phyloP scores from a whole-genome alignment of 1,284 basidiomycete species.

The Prillingera fragicola region DNA sequence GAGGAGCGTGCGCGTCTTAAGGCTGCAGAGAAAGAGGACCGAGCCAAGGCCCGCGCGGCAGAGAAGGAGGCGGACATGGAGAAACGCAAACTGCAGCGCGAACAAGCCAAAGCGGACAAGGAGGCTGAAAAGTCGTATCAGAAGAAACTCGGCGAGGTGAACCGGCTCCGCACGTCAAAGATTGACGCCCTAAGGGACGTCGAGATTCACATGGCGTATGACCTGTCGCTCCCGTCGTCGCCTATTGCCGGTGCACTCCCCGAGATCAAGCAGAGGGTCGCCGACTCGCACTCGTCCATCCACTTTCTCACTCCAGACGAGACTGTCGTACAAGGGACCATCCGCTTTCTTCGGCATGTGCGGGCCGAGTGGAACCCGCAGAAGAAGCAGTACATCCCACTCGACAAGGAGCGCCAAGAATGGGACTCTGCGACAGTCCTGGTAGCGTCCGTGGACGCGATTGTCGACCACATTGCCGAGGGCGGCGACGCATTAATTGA shows the following conservation, averaged over 20 bases:
- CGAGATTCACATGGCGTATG: constrained; percentile 40
- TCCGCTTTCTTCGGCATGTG: constrained; percentile 42
- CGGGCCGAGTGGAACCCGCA: constrained; percentile 30
- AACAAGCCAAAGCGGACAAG: constrained; percentile 34
- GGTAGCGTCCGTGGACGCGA: constrained; percentile 35
- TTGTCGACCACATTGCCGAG: constrained; percentile 36
- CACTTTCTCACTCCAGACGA: constrained; percentile 24
- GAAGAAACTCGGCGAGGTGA: constrained; percentile 37
- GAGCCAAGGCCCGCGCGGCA: not conserved
- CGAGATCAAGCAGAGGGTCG: constrained; percentile 31
- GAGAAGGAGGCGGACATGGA: constrained; percentile 28
- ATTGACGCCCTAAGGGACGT: constrained; percentile 44
- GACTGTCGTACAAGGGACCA: constrained; percentile 28
- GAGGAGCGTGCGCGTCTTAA: not conserved
- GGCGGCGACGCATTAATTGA: constrained; percentile 20
- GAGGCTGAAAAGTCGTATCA: constrained; percentile 40
- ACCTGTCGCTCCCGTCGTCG: constrained; percentile 31
- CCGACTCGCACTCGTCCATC: constrained; percentile 30
- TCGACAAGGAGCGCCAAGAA: constrained; percentile 29
- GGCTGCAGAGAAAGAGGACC: not conserved
- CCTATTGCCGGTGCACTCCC: constrained; percentile 40
- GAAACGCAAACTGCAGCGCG: constrained; percentile 29
- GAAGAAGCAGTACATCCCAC: constrained; percentile 32
- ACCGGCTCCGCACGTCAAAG: constrained; percentile 37
- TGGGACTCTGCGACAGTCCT: constrained; percentile 48